A percentile compares a stretch with the other conserved stretches of the same genome.
phyloP scores from a whole-genome alignment of 352 stramenopile species.

The Thraustotheca clavata region DNA sequence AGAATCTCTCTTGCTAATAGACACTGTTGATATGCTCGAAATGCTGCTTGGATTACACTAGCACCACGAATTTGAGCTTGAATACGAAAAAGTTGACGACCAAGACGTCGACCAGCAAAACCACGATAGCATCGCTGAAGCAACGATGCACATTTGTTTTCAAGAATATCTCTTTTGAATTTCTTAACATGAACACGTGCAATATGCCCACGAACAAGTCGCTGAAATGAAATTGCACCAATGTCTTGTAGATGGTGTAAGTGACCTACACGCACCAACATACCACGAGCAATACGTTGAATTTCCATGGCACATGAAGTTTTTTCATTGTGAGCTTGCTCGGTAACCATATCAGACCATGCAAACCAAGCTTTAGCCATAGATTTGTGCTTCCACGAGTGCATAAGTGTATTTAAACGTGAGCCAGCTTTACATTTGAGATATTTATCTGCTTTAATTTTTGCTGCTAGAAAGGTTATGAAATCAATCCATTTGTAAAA shows the following conservation, averaged over 20 bases:
- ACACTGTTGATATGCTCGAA: slow-evolving; percentile 49
- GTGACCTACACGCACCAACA: slow-evolving; percentile 30
- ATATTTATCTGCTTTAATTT: slow-evolving; percentile 65
- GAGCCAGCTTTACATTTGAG: slow-evolving; percentile 76
- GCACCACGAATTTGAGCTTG: slow-evolving; percentile 52
- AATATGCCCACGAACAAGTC: slow-evolving; percentile 41
- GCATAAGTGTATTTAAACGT: slow-evolving; percentile 60
- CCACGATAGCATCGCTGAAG: slow-evolving; percentile 73
- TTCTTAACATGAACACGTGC: slow-evolving; percentile 24
- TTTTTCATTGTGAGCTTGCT: slow-evolving; percentile 48
- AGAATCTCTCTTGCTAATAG: slow-evolving; percentile 54
- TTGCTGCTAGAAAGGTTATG: slow-evolving; percentile 62
- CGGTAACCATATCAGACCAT: slow-evolving; percentile 42
- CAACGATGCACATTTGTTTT: slow-evolving; percentile 37
- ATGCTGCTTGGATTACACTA: slow-evolving; percentile 53
- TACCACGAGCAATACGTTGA: slow-evolving; percentile 48
- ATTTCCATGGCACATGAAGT: slow-evolving; percentile 60
- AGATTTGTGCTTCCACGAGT: slow-evolving; percentile 45
- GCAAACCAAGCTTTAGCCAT: slow-evolving; percentile 34
- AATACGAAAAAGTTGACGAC: slow-evolving; percentile 47
- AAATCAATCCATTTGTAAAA: slow-evolving; percentile 66
- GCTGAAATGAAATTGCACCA: slow-evolving; percentile 40
- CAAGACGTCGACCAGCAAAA: slow-evolving; percentile 62
- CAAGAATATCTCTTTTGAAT: slow-evolving; percentile 30
- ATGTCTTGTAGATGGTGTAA: slow-evolving; percentile 23